Conservation (phyloP, 1,284 basidiomycete species). For the Microbotryum lychnidis-dioicae region DNA sequence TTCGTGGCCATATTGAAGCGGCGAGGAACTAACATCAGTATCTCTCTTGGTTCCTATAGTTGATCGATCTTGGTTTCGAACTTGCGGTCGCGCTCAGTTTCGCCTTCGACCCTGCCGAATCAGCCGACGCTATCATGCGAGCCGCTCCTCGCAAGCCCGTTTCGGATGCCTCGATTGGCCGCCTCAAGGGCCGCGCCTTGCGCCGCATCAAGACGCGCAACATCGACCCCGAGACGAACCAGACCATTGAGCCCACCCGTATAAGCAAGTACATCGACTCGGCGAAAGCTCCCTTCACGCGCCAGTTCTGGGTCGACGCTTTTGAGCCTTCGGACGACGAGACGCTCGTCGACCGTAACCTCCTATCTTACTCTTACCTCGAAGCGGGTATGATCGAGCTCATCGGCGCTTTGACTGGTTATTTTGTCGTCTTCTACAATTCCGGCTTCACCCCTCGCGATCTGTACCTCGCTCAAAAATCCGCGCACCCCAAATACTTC, state of each 20-base stretch:
- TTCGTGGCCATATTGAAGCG: constrained; percentile 45
- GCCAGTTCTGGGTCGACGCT: constrained; percentile 54
- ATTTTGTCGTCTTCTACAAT: constrained; percentile 59
- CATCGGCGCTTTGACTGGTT: constrained; percentile 50
- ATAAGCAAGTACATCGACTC: constrained; percentile 42
- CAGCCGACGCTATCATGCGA: constrained; percentile 56
- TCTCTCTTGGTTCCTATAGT: no score
- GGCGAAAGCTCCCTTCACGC: constrained; percentile 51
- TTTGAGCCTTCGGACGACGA: constrained; percentile 52
- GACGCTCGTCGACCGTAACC: constrained; percentile 52
- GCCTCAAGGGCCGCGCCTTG: constrained; percentile 53
- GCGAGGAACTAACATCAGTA: constrained; percentile 26
- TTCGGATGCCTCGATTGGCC: constrained; percentile 51
- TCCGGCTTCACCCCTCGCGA: constrained; percentile 55
- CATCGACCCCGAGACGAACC: constrained; percentile 52
- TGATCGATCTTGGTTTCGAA: constrained; percentile 58
- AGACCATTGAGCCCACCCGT: constrained; percentile 45
- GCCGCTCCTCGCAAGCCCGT: constrained; percentile 58
- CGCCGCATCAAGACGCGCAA: constrained; percentile 52
- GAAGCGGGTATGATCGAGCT: constrained; percentile 58
- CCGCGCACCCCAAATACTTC: constrained; percentile 46
- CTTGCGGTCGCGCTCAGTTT: constrained; percentile 58
- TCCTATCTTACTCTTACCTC: constrained; percentile 60
- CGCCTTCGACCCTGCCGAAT: constrained; percentile 62
- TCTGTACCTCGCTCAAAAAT: constrained; percentile 48